phyloP scores from a whole-genome alignment of 139 green algal genomes.

The Astrephomene gubernaculifera region DNA sequence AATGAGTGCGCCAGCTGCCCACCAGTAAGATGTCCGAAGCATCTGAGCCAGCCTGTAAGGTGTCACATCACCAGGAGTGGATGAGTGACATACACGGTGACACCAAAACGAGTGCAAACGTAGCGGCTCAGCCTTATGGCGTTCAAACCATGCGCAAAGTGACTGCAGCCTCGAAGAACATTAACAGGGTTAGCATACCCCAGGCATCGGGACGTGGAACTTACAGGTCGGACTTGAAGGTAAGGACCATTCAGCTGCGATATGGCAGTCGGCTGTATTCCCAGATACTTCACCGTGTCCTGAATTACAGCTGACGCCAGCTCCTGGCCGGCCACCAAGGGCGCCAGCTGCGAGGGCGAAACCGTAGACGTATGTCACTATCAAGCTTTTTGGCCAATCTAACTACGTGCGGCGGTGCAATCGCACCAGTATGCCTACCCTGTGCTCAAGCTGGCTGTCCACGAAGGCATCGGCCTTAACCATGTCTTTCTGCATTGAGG shows the following conservation, averaged over 20 bases:
- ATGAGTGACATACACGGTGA: no score
- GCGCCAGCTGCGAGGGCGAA: slow-evolving; percentile 11
- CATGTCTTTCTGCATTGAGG: slow-evolving; percentile 28
- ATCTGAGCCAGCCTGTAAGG: not conserved
- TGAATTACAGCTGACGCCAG: slow-evolving; percentile 23
- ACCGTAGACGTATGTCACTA: not conserved
- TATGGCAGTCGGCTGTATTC: slow-evolving; percentile 7
- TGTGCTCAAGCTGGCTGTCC: slow-evolving; percentile 10
- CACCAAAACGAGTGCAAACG: no score
- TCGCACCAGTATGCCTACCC: slow-evolving; percentile 4
- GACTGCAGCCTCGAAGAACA: no score
- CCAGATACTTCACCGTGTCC: slow-evolving; percentile 32
- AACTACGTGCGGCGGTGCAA: no score
- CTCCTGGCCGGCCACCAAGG: slow-evolving; percentile 2
- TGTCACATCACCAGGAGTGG: no score
- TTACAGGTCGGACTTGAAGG: slow-evolving; percentile 9
- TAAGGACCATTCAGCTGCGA: slow-evolving; percentile 11
- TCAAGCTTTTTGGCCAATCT: no score
- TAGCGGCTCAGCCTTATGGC: no score
- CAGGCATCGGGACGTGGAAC: no score
- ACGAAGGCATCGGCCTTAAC: not conserved
- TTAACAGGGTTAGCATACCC: no score
- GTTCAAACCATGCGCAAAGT: no score
- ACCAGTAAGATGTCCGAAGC: slow-evolving; percentile 17
- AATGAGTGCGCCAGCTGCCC: slow-evolving; percentile 26